Evolutionary conservation across 192 early-diverging fungal genomes (phyloP), one percentile per base, ranked within the genome.

Genomic region (Gryganskiella cystojenkinii): DNA sequence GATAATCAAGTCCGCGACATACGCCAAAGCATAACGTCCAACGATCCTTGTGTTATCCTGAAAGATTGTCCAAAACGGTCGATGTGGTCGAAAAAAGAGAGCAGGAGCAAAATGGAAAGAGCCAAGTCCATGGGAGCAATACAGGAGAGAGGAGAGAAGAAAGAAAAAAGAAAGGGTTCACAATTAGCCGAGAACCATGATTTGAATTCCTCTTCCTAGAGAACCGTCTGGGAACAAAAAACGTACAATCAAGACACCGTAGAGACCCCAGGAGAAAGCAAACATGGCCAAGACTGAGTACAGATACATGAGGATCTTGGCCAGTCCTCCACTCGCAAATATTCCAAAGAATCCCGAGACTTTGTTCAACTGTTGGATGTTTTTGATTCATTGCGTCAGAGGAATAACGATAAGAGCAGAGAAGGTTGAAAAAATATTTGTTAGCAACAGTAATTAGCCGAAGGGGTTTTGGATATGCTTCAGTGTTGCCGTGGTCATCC

Each of bases 311-410:
- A 76, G 67, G 37, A 59, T 20, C 40, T 68, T 76, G 13, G 73
- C 65, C 2, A 58, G 53, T 1, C 73, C 65, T 27, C 73, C 73
- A 64, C 56, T 68, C 15, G 73, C 73, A 47, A 76, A 76, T 62
- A 76, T 76, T 56, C 73, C 73, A 76, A 76, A 76, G 60, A 76
- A 76, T 68, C 73, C 73, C 22, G 73, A 76, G 14, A 76, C 73
- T 61, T 76, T 76, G 55, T 76, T 76, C 46, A 76, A 44, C 73
- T 76, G 61, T 35, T 42, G 25, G 25, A n/a, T n/a, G n/a, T n/a
- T n/a, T n/a, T n/a, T n/a, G n/a, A n/a, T n/a, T n/a, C n/a, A n/a
- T n/a, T n/a, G n/a, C 14, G 40, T 20, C 1, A 25, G 49, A 40
- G 20, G 10, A 24, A 33, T 17, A 42, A 45, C 0, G 27, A 52